A percentile compares a stretch with the other conserved stretches of the same genome.
Evolutionary conservation across 140 eudicot species (phyloP).

Genomic region (Ambrosia hybrid): DNA sequence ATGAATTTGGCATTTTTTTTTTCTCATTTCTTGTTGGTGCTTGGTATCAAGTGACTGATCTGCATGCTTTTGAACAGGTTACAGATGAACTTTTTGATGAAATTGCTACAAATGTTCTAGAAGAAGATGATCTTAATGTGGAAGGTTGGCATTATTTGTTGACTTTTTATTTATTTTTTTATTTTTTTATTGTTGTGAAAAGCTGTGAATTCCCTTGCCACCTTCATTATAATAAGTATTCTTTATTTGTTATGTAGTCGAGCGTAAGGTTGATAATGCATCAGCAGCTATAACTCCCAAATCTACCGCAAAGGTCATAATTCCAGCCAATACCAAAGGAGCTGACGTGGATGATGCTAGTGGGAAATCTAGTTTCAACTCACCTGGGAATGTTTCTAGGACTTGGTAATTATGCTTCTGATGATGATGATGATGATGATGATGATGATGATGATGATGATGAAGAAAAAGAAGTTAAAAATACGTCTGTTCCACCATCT

Average conservation of each 20-base stretch:
- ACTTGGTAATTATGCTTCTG: constrained; percentile 87
- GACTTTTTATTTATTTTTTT: too few species aligned
- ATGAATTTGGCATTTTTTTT: background rate
- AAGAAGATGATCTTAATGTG: constrained; percentile 57
- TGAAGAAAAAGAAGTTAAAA: constrained; percentile 47
- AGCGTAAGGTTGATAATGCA: constrained; percentile 30
- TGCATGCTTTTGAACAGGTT: constrained; percentile 56
- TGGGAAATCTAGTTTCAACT: constrained; percentile 50
- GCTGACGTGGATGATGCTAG: constrained; percentile 42
- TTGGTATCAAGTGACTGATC: constrained; percentile 24
- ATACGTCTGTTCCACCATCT: constrained; percentile 33
- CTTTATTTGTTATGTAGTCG: constrained; percentile 36
- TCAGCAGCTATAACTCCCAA: constrained; percentile 52
- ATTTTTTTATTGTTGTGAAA: background rate
- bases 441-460: constrained; percentile 43
- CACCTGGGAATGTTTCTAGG: constrained; percentile 84
- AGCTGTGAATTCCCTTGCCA: background rate
- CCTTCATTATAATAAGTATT: background rate
- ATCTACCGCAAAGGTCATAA: constrained; percentile 65
- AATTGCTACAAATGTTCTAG: constrained; percentile 86
- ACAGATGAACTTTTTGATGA: constrained; percentile 96
- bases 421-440: constrained; percentile 81
- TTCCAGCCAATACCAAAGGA: constrained; percentile 53
- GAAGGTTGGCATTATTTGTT: constrained; percentile 45
- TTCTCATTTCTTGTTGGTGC: constrained; percentile 5